Percentiles rank a stretch among this genome's conserved stretches.
These are phyloP conservation scores for Macroventuria anomochaeta DNA, from an alignment of 2,329 filamentous ascomycete species.

Conservation along the genomic window DNA sequence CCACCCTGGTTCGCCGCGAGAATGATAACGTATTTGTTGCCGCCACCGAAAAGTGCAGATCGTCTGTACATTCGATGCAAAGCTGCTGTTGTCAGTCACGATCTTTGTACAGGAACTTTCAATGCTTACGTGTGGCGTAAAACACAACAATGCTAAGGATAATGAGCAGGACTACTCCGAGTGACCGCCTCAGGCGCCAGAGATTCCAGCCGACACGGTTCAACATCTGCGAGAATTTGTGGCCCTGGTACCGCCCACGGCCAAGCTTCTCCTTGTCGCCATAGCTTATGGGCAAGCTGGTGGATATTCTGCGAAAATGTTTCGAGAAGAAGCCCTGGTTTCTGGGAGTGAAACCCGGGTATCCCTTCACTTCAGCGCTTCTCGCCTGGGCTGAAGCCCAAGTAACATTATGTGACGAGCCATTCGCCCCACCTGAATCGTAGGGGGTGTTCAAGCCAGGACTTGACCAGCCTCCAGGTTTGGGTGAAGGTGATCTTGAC, in stretches of 20 bases:
- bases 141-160: slow-evolving; percentile 69
- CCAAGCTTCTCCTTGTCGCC: slow-evolving; percentile 80
- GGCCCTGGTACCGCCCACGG: slow-evolving; percentile 57
- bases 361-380: slow-evolving; percentile 74
- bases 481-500: slow-evolving; percentile 88
- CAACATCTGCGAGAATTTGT: slow-evolving; percentile 43
- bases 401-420: slow-evolving; percentile 62
- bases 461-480: slow-evolving; percentile 86
- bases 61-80: slow-evolving; percentile 70
- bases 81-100: slow-evolving; percentile 52
- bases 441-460: slow-evolving; percentile 74
- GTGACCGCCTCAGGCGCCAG: slow-evolving; percentile 69
- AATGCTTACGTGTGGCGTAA: slow-evolving; percentile 74
- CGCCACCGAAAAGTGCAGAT: slow-evolving; percentile 77
- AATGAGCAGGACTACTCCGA: slow-evolving; percentile 66
- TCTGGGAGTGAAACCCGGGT: slow-evolving; percentile 79
- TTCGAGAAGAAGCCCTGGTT: slow-evolving; percentile 87
- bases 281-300: slow-evolving; percentile 73
- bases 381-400: slow-evolving; percentile 86
- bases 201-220: slow-evolving; percentile 58
- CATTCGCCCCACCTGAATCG: slow-evolving; percentile 67
- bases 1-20: slow-evolving; percentile 92
- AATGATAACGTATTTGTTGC: slow-evolving; percentile 91
- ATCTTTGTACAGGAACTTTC: not conserved
- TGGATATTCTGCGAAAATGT: slow-evolving; percentile 81